phyloP scores from a whole-genome alignment of 371 early-diverging fungal genomes.

The Coemansia linderi region DNA sequence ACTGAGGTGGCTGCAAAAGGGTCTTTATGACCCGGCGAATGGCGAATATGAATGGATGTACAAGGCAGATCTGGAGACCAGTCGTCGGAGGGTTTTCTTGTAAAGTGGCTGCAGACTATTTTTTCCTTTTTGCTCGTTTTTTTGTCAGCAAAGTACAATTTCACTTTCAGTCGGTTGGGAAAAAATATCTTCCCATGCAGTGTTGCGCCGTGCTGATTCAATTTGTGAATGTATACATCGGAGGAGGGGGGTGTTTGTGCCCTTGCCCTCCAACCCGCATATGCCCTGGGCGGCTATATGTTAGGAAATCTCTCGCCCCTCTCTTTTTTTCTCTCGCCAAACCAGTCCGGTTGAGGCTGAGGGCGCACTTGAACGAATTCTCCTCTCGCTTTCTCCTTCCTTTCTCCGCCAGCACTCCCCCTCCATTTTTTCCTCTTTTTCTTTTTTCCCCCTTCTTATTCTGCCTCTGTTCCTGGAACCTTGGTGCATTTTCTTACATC shows the following conservation, averaged over 20 bases:
- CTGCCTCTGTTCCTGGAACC: background rate
- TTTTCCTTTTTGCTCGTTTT: conserved; percentile 10
- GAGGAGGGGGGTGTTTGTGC: conserved; percentile 1
- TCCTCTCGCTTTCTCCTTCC: background rate
- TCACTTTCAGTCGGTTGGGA: background rate
- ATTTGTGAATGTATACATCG: background rate
- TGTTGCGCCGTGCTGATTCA: conserved; percentile 4
- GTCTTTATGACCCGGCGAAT: conserved; percentile 80
- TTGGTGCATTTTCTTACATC: background rate
- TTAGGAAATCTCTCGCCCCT: background rate
- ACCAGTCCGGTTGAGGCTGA: conserved; percentile 2
- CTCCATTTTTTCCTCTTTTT: conserved; percentile 1
- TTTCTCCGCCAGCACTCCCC: background rate
- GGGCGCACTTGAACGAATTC: background rate
- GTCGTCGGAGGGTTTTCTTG: conserved; percentile 80
- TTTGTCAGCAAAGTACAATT: background rate
- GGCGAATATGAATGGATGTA: conserved; percentile 93
- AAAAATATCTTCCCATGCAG: background rate
- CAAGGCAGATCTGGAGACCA: conserved; percentile 86
- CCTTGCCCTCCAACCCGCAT: conserved; percentile 4
- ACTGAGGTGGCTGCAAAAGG: conserved; percentile 92
- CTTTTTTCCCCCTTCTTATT: conserved; percentile 2
- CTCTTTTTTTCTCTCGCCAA: conserved; percentile 2
- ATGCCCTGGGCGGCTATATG: conserved; percentile 6
- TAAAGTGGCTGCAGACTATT: conserved; percentile 36